phyloP scores from a whole-genome alignment of 176 grass and related monocot genomes.

The Dactylis glomerata region DNA sequence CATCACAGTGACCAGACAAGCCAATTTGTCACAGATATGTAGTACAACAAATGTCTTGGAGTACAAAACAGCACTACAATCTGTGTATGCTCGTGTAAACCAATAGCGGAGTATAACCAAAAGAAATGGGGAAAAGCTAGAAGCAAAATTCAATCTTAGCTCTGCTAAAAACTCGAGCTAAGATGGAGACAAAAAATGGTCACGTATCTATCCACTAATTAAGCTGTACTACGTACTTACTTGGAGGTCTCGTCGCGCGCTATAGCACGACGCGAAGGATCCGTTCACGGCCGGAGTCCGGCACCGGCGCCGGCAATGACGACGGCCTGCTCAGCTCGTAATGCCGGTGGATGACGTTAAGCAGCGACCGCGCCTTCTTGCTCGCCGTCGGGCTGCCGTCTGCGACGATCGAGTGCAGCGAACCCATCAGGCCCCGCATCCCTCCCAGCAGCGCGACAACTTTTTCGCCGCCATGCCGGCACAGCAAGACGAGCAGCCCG shows the following conservation, averaged over 20 bases:
- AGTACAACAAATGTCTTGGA: conserved; percentile 1
- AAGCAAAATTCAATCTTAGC: conserved; percentile 35
- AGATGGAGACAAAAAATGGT: conserved; percentile 26
- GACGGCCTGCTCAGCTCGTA: conserved; percentile 25
- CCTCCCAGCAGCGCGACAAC: conserved; percentile 53
- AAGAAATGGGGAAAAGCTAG: neutral
- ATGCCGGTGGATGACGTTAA: conserved; percentile 65
- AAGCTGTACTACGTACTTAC: conserved; percentile 19
- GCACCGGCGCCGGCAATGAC: neutral
- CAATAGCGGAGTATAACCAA: neutral
- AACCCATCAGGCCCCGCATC: conserved; percentile 52
- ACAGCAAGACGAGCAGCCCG: conserved; percentile 48
- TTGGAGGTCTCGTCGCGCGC: neutral
- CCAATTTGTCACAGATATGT: neutral
- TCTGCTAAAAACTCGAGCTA: conserved; percentile 87
- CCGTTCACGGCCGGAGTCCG: conserved; percentile 24
- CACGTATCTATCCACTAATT: neutral
- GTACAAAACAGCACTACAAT: neutral
- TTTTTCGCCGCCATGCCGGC: conserved; percentile 50
- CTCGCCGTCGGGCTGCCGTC: conserved; percentile 52
- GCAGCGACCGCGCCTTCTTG: conserved; percentile 60
- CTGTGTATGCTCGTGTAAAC: neutral
- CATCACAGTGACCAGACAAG: neutral
- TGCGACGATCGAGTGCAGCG: conserved; percentile 52
- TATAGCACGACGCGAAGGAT: conserved; percentile 52